Evolutionary conservation across 139 green algal species (phyloP).

Genomic region (Limnomonas spitsbergensis): DNA sequence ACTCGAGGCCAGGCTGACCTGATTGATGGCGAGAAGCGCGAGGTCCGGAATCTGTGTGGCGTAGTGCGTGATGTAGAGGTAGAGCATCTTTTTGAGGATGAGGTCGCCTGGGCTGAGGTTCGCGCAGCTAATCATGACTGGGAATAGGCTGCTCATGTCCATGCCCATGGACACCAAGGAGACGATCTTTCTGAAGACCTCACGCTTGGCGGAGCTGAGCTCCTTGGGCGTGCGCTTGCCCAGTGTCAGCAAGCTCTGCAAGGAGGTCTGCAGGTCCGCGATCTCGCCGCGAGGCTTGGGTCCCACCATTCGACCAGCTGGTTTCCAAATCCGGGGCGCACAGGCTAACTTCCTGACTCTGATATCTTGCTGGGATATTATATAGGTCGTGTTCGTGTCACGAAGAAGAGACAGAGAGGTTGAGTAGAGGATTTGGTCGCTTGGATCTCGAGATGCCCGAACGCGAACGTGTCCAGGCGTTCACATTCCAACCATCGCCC

Average conservation of each 20-base stretch:
- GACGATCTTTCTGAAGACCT: constrained; percentile 70
- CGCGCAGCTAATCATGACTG: constrained; percentile 62
- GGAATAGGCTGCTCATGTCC: constrained; percentile 90
- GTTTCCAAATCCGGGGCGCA: not conserved
- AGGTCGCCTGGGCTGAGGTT: constrained; percentile 73
- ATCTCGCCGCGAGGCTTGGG: constrained; percentile 52
- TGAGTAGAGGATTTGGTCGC: no score
- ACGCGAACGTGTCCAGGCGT: no score
- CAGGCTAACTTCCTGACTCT: not conserved
- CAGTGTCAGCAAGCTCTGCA: constrained; percentile 50
- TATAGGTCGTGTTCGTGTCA: no score
- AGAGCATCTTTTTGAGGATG: constrained; percentile 96
- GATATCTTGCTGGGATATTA: no score
- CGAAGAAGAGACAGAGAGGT: no score
- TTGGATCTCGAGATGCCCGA: no score
- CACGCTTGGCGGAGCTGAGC: constrained; percentile 43
- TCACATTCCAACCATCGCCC: no score
- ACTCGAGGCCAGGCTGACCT: no score
- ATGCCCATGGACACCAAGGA: constrained; percentile 92
- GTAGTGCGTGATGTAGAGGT: constrained; percentile 87
- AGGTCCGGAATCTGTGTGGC: constrained; percentile 77
- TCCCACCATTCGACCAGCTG: not conserved
- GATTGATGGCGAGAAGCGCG: constrained; percentile 83
- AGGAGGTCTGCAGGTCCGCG: constrained; percentile 39
- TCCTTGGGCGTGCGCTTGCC: constrained; percentile 50